Evolutionary conservation across 2,329 filamentous ascomycete genomes (phyloP).

Genomic region (Tothia fuscella): DNA sequence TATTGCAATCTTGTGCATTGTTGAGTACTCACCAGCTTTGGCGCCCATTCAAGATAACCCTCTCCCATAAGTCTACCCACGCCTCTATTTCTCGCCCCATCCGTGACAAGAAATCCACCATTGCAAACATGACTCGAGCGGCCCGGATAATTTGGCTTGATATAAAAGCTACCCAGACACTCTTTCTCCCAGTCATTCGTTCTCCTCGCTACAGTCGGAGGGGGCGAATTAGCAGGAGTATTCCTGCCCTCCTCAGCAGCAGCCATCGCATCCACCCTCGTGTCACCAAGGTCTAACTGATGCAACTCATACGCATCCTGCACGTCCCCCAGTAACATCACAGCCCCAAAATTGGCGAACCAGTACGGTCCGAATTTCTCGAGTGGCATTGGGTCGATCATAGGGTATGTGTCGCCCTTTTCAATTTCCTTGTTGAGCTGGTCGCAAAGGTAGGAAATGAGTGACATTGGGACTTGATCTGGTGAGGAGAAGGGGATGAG

Average conservation of each 20-base stretch:
- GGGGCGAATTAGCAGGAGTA: no score
- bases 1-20: neutral
- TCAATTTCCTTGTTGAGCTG: conserved; percentile 86
- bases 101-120: conserved; percentile 40
- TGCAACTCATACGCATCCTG: conserved; percentile 44
- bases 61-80: conserved; percentile 41
- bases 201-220: conserved; percentile 22
- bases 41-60: conserved; percentile 40
- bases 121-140: conserved; percentile 81
- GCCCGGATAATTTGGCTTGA: conserved; percentile 88
- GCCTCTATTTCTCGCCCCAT: conserved; percentile 35
- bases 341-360: conserved; percentile 81
- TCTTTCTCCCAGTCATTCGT: conserved; percentile 75
- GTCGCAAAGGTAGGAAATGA: conserved; percentile 67
- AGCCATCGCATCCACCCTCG: conserved; percentile 23
- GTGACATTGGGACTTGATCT: conserved; percentile 59
- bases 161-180: conserved; percentile 83
- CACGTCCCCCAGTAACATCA: conserved; percentile 75
- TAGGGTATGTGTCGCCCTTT: conserved; percentile 83
- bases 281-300: no score
- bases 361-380: conserved; percentile 71
- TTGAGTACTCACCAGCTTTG: conserved; percentile 30
- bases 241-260: neutral
- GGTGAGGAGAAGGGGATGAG: conserved; percentile 72
- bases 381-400: conserved; percentile 64